phyloP scores from a whole-genome alignment of 208 protist species.

The Leishmania mexicana region DNA sequence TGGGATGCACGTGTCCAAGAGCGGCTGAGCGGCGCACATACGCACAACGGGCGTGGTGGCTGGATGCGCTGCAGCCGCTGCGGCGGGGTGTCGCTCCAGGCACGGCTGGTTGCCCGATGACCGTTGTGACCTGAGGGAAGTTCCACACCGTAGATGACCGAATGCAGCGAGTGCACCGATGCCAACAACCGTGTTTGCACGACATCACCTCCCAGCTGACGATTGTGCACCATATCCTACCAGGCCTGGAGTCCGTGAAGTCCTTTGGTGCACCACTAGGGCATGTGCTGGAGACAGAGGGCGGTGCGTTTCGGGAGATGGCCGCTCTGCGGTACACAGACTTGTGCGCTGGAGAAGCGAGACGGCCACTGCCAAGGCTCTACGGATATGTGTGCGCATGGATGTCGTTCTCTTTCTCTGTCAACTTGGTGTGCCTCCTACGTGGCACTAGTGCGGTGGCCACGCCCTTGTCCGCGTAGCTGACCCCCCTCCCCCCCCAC shows the following conservation, averaged over 20 bases:
- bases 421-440: not conserved
- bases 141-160: not conserved
- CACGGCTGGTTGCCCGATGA: not conserved
- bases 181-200: not conserved
- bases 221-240: not conserved
- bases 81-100: not conserved
- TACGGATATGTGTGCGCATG: not conserved
- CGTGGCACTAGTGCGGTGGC: not conserved
- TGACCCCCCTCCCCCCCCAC: too few relatives aligned
- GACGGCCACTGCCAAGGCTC: not conserved
- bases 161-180: not conserved
- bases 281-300: conserved; percentile 33
- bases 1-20: not conserved
- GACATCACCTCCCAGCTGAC: not conserved
- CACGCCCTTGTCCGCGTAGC: not conserved
- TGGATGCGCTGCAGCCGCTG: too few relatives aligned
- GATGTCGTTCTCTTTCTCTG: not conserved
- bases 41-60: not conserved
- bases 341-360: not conserved
- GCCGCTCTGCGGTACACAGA: conserved; percentile 28
- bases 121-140: not conserved
- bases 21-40: not conserved
- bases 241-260: not conserved
- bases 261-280: not conserved
- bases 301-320: conserved; percentile 35